Percentiles rank a stretch among this genome's conserved stretches.
phyloP scores from a whole-genome alignment of 106 monocot species.

The Dendrobium chrysotoxum region DNA sequence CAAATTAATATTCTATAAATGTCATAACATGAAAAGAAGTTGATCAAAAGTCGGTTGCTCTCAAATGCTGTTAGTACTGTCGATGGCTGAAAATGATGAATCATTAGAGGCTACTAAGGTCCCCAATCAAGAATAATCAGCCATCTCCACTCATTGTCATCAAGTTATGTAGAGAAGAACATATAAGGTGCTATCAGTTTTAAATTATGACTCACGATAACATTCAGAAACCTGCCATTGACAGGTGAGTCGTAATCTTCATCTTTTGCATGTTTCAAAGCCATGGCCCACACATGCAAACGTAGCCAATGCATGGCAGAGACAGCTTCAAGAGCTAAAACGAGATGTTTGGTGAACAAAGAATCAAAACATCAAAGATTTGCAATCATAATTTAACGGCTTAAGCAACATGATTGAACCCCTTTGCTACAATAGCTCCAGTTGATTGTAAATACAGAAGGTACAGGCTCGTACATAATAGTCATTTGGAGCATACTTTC shows the following conservation, averaged over 20 bases:
- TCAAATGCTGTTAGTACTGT: background rate
- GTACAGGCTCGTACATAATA: background rate
- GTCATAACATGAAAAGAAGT: background rate
- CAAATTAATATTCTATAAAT: background rate
- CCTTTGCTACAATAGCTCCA: background rate
- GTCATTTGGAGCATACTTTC: background rate
- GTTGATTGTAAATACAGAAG: background rate
- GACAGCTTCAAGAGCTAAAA: background rate
- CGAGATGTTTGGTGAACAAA: background rate
- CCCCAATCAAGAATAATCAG: background rate
- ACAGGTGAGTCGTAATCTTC: background rate
- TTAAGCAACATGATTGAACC: background rate
- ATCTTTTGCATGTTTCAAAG: background rate
- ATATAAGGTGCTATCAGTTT: background rate
- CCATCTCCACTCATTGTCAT: background rate
- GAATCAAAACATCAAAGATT: background rate
- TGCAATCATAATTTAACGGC: background rate
- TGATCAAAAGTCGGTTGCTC: background rate
- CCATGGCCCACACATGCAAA: background rate
- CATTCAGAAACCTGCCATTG: background rate
- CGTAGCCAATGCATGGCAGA: background rate
- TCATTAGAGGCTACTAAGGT: background rate
- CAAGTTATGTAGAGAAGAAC: background rate
- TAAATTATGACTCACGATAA: background rate
- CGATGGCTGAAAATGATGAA: background rate